Base-by-base conservation (phyloP, 768 basidiomycete genomes). In the Suillus bovinus region DNA sequence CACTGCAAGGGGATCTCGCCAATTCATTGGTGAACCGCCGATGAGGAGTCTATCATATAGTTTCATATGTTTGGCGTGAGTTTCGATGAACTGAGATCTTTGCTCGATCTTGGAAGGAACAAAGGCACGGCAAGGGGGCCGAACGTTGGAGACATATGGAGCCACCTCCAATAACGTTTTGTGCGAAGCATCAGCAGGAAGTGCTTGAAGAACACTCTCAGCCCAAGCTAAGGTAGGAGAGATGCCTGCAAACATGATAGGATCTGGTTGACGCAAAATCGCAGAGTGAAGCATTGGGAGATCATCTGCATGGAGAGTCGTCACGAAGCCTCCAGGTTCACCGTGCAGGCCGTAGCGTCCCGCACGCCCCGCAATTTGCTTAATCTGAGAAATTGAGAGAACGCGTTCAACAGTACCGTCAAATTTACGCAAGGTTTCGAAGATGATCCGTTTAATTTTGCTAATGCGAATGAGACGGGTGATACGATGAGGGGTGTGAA, bases 281-380 rank as follows among this genome's bases (percentile, higher is more conserved):
- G 90, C 85, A 5, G 78, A 66, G 27, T 74, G 72, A 11, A 99
- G 78, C 61, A 83, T 75, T 0, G 81, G 80, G 13, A 97, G 79
- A 71, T 95, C 92, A 2, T 76, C 70, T 3, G 77, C 71, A 47
- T 80, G 71, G n/a, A 96, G 71, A 0, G 94, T 90, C 0, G 94
- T 95, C 9, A 87, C 89, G 36, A 82, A 80, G 27, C 96, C 94
- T 8, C 82, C 84, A 1, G 82, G 72, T 61, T 67, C 68, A 42
- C 79, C 77, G 38, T 88, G 86, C 47, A 91, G 73, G 3, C 93
- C 92, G 72, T 85, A 99, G 3, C 96, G 89, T 14, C 96, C 96
- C 0, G 96, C 96, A 44, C 96, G 85, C 7, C 96, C 95, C 1
- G 91, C 95, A 53, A 99, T 97, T 72, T 98, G 96, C 73, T 97